Evolutionary conservation across 2,329 filamentous ascomycete species (phyloP), one percentile per base, ranked within the genome.

Genomic region (Proliferodiscus dingleyae): DNA sequence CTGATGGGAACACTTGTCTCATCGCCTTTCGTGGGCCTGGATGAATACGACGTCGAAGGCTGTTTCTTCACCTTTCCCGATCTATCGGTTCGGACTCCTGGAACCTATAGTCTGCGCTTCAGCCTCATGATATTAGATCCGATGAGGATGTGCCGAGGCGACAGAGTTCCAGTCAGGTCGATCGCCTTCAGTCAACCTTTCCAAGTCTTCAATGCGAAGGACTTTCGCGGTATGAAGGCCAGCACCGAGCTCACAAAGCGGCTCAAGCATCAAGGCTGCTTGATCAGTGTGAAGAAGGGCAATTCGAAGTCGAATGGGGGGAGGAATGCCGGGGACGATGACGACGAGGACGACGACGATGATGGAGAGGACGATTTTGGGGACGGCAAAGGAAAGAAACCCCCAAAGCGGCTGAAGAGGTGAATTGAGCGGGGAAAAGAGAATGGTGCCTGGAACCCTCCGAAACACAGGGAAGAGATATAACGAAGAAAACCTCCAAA

Each of bases 61-160:
- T 89, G 84, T 60, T 93, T 91, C 71, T 93, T 91, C 65, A 88
- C 85, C 62, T 93, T 93, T 61, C 84, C 86, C 0, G 87, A 93
- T 61, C 72, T 93, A 16, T 89, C 85, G 3, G 89, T 86, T 61
- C 78, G 87, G 26, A 89, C 84, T 0, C 81, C 87, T 1, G 87
- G 87, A 16, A 71, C 72, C n/a, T 93, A 87, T 64, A 75, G 85
- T 15, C 74, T 93, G 44, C 80, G 79, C 37, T 91, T 93, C 63
- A 79, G 79, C 29, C 71, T 91, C 18, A 79, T 89, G 60, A 77
- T 85, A 49, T 75, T 91, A 33, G 81, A 89, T 53, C 81, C 82
- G 2, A 67, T 66, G 28, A 69, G 71, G 38, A 75, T 80, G 64
- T 68, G 69, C 11, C 74, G 74, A 2, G 80, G 78, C 22, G 65